Evolutionary conservation across 1,139 yeast species (phyloP).

Genomic region (Suhomyces atakaporum): DNA sequence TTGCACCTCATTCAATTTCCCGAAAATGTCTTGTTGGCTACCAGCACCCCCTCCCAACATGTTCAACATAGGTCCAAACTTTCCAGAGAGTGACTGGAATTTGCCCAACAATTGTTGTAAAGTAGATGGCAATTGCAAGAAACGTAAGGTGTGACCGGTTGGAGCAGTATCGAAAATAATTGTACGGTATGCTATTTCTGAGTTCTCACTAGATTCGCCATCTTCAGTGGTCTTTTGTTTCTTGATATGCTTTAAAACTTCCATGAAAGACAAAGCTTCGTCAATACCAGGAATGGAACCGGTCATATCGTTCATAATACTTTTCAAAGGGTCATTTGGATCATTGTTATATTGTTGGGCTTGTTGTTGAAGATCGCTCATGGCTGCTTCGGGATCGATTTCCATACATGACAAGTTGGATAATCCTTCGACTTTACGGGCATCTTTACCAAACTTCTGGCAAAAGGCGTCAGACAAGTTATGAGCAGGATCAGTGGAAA

Average conservation of each 20-base stretch:
- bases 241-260: conserved; percentile 93
- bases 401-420: conserved; percentile 94
- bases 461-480: conserved; percentile 96
- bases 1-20: conserved; percentile 80
- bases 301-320: conserved; percentile 88
- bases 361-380: conserved; percentile 81
- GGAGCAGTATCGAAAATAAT: conserved; percentile 98
- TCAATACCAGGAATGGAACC: conserved; percentile 97
- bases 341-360: conserved; percentile 57
- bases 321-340: conserved; percentile 62
- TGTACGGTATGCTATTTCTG: conserved; percentile 65
- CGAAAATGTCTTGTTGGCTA: conserved; percentile 76
- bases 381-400: conserved; percentile 92
- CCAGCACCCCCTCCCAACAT: conserved; percentile 65
- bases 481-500: conserved; percentile 98
- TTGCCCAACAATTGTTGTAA: conserved; percentile 84
- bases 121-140: conserved; percentile 90
- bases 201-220: conserved; percentile 31
- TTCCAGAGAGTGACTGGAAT: conserved; percentile 81
- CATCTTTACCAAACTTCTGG: conserved; percentile 96
- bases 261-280: conserved; percentile 96
- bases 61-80: conserved; percentile 88
- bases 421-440: conserved; percentile 88
- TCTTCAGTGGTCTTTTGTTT: conserved; percentile 52
- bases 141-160: conserved; percentile 95